These are phyloP conservation scores for Thymus mandschuricus DNA, from an alignment of 257 asterid species.

Conservation along the genomic window DNA sequence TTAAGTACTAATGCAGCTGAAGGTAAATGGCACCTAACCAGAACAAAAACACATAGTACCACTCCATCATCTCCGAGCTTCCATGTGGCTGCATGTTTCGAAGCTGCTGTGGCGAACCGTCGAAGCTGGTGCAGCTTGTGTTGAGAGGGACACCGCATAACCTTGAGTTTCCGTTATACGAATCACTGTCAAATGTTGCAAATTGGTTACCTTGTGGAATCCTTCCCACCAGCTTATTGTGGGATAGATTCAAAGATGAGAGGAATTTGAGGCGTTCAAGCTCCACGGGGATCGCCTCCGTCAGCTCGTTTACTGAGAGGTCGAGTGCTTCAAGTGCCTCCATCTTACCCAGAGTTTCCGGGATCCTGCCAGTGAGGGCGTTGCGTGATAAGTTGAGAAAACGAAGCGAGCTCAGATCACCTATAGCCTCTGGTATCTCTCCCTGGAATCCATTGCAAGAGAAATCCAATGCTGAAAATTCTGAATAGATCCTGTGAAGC, in stretches of 20 bases:
- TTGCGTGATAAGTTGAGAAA: constrained; percentile 35
- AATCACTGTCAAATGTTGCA: not conserved
- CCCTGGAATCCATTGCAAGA: constrained; percentile 56
- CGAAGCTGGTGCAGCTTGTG: not conserved
- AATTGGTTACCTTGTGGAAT: not conserved
- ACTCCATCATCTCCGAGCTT: not conserved
- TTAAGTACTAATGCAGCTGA: too few species aligned
- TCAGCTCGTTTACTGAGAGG: not conserved
- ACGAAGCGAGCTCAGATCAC: constrained; percentile 38
- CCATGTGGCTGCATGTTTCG: not conserved
- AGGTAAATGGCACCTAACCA: too few species aligned
- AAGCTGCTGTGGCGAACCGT: too few species aligned
- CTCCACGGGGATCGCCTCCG: not conserved
- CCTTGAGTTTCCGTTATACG: not conserved
- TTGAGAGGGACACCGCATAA: not conserved
- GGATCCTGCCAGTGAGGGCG: not conserved
- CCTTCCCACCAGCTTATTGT: constrained; percentile 1
- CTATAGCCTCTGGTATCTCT: constrained; percentile 42
- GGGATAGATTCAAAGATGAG: not conserved
- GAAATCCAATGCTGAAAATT: constrained; percentile 44
- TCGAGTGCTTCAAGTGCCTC: not conserved
- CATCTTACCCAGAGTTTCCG: constrained; percentile 26
- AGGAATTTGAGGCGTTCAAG: not conserved
- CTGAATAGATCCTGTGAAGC: constrained; percentile 28
- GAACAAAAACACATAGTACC: too few species aligned